Base-by-base conservation (phyloP, 306 rosid species). In the Mucuna pruriens region DNA sequence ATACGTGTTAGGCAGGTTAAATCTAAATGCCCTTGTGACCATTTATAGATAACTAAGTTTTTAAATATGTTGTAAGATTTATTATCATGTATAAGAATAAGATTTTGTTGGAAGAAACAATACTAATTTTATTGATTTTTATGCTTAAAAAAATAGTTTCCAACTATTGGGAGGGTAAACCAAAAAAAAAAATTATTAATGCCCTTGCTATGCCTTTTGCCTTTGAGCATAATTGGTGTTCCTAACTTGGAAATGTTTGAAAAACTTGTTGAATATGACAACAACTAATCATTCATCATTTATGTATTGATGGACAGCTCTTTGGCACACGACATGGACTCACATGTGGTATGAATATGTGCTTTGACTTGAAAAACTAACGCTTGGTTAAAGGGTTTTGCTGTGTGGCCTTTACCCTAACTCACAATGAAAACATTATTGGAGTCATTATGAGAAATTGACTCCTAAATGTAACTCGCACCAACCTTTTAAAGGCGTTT, bases 351-450 rank as follows among this genome's bases (percentile, higher is more conserved):
- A 79, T 74, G 3, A 79, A 70, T 34, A 34, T 61, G 52, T 63
- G 25, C 71, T 52, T 80, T 85, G 88, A 85, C 85, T 70, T 80
- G 13, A 49, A 61, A 57, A 22, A 45, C 39, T 39, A 48, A 68
- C 26, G 42, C 57, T 75, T 42, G 9, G 68, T 3, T 68, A 49
- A 81, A 15, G 60, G 22, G 49, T 34, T 65, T 51, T 66, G 51
- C 40, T 23, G 9, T 80, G 4, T 60, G 70, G 11, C 7, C 16
- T 51, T 75, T 80, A 61, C 20, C 71, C 79, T 40, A 61, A 62
- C 9, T 39, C 70, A 48, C 66, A 2, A 68, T 46, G 15, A 29
- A 76, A 61, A 46, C 23, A 55, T 54, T 60, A 34, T 49, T 54
- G 45, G 57, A 49, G n/a, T 70, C 79, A 84, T 75, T 8, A 84